Evolutionary conservation across 768 basidiomycete genomes (phyloP).

Genomic region (Psilocybe subaeruginosa): DNA sequence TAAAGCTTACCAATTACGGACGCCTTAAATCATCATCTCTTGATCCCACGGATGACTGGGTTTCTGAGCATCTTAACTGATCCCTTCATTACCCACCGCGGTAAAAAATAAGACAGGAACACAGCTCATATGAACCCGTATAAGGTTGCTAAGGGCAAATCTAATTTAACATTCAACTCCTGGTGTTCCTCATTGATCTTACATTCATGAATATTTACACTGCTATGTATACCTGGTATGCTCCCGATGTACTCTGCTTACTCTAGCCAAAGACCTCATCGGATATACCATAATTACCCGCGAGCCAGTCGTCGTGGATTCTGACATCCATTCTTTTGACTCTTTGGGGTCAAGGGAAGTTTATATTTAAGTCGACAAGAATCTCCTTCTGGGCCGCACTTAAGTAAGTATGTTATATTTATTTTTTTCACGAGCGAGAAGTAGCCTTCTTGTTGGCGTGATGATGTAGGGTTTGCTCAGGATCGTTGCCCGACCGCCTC

Average conservation of each 20-base stretch:
- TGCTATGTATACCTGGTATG: neutral
- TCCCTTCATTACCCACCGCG: slow-evolving; percentile 12
- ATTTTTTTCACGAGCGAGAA: slow-evolving; percentile 1
- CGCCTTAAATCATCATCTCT: slow-evolving; percentile 11
- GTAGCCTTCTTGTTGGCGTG: neutral
- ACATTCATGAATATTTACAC: neutral
- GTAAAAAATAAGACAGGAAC: slow-evolving; percentile 22
- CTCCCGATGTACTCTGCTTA: neutral
- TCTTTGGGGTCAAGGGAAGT: neutral
- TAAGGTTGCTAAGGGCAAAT: slow-evolving; percentile 19
- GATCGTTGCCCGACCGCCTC: slow-evolving; percentile 7
- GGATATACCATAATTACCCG: neutral
- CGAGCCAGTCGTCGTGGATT: neutral
- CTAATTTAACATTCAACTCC: slow-evolving; percentile 6
- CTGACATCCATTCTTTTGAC: neutral
- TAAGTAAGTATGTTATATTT: neutral
- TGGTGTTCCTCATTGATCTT: slow-evolving; percentile 2
- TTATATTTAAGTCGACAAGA: neutral
- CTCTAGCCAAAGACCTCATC: neutral
- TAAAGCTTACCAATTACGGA: neutral
- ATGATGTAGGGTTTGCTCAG: neutral
- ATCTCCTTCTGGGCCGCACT: neutral
- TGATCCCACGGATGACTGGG: slow-evolving; percentile 17
- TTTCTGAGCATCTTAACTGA: slow-evolving; percentile 8
- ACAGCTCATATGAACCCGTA: slow-evolving; percentile 21